These are phyloP conservation scores for Phyllosticta paracitricarpa DNA, from an alignment of 2,329 filamentous ascomycete genomes.

Conservation along the genomic window DNA sequence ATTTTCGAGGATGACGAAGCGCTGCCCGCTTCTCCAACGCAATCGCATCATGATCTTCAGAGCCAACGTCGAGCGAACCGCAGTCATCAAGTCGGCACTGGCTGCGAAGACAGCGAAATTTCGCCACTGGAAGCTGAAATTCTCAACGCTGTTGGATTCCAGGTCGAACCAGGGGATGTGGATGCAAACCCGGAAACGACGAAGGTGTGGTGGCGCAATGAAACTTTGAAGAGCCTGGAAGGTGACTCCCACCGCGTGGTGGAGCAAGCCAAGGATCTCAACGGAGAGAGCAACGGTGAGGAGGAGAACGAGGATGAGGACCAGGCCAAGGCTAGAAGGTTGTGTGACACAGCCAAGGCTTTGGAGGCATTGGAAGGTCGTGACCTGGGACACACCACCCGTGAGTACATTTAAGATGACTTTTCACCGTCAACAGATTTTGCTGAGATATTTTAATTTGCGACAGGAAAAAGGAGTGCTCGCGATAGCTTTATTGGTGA, in stretches of 20 bases:
- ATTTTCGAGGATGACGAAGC: background rate
- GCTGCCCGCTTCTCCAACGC: background rate
- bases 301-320: background rate
- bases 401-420: too few relatives aligned
- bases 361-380: background rate
- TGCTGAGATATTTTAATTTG: too few relatives aligned
- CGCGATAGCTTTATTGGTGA: too few relatives aligned
- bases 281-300: background rate
- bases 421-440: too few relatives aligned
- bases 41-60: background rate
- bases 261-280: background rate
- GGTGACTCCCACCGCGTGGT: background rate
- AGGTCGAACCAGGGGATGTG: background rate
- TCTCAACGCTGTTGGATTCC: background rate
- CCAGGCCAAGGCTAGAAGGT: background rate
- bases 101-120: background rate
- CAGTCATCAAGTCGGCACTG: background rate
- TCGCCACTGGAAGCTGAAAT: background rate
- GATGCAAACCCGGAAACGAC: background rate
- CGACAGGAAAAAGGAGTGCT: too few relatives aligned
- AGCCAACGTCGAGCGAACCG: background rate
- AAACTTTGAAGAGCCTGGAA: background rate
- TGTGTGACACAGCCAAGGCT: background rate
- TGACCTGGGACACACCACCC: background rate
- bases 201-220: background rate